phyloP scores from a whole-genome alignment of 352 stramenopile species.

The Globisporangium irregulare region DNA sequence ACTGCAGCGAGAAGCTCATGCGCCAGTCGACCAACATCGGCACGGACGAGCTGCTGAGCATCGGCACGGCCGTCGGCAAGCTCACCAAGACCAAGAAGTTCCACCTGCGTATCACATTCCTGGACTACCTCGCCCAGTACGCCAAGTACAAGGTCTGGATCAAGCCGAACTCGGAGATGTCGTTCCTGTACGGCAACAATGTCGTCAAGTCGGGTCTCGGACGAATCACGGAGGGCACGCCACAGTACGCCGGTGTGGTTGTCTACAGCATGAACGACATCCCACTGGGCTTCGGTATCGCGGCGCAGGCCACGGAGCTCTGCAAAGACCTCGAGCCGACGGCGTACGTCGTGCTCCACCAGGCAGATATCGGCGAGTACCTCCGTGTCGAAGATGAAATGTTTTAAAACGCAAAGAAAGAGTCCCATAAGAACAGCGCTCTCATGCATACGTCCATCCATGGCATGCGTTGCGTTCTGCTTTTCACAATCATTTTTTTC shows the following conservation, averaged over 20 bases:
- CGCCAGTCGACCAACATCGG: slow-evolving; percentile 94
- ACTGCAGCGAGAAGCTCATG: slow-evolving; percentile 96
- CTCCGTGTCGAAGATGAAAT: slow-evolving; percentile 97
- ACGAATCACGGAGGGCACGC: slow-evolving; percentile 97
- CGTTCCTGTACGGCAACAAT: slow-evolving; percentile 99
- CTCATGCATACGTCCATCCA: not conserved
- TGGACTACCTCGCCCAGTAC: slow-evolving; percentile 98
- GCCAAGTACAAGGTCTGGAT: slow-evolving; percentile 99
- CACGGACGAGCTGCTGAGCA: slow-evolving; percentile 93
- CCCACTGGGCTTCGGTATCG: slow-evolving; percentile 97
- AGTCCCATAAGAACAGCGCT: not conserved
- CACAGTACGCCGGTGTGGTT: slow-evolving; percentile 98
- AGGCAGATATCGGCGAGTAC: slow-evolving; percentile 99
- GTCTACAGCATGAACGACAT: slow-evolving; percentile 99
- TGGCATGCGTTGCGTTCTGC: not conserved
- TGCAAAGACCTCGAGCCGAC: slow-evolving; percentile 95
- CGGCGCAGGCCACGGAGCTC: slow-evolving; percentile 94
- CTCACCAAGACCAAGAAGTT: slow-evolving; percentile 99
- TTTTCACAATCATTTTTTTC: slow-evolving; percentile 20
- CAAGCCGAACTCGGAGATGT: slow-evolving; percentile 99
- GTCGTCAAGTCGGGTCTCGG: slow-evolving; percentile 97
- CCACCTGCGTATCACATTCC: slow-evolving; percentile 96
- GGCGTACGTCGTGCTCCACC: slow-evolving; percentile 98
- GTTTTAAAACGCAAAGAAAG: slow-evolving; percentile 71
- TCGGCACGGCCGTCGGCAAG: slow-evolving; percentile 98